Percentiles rank a stretch among this genome's conserved stretches.
These are phyloP conservation scores for Dictyophora rubrovolvata DNA, from an alignment of 768 basidiomycete genomes.

Conservation along the genomic window DNA sequence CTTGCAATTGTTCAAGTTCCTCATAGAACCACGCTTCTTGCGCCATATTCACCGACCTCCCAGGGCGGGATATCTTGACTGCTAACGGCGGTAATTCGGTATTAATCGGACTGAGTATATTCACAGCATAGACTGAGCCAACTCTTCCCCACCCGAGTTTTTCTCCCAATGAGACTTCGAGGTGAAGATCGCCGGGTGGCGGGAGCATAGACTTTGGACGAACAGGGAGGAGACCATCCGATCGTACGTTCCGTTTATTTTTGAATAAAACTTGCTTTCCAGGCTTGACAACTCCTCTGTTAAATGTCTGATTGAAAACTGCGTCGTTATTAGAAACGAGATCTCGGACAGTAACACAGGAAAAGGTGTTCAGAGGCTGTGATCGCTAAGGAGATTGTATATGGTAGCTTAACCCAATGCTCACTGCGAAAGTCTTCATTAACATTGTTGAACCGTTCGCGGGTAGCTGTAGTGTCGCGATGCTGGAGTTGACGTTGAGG, in stretches of 20 bases:
- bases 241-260: no score
- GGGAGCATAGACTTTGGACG: background rate
- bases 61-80: background rate
- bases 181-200: background rate
- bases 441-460: no score
- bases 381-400: background rate
- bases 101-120: background rate
- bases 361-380: background rate
- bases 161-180: background rate
- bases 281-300: background rate
- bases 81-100: background rate
- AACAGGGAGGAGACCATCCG: background rate
- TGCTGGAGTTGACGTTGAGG: no score
- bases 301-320: background rate
- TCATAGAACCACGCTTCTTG: conserved; percentile 10
- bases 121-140: background rate
- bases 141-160: background rate
- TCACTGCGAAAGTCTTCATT: no score
- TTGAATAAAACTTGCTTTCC: background rate
- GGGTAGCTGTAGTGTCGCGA: no score
- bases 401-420: no score
- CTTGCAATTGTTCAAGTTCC: conserved; percentile 8
- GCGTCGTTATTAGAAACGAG: background rate
- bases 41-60: background rate
- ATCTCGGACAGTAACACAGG: background rate